Conservation (phyloP, 192 early-diverging fungal species). For the Rhizophagus sp. region DNA sequence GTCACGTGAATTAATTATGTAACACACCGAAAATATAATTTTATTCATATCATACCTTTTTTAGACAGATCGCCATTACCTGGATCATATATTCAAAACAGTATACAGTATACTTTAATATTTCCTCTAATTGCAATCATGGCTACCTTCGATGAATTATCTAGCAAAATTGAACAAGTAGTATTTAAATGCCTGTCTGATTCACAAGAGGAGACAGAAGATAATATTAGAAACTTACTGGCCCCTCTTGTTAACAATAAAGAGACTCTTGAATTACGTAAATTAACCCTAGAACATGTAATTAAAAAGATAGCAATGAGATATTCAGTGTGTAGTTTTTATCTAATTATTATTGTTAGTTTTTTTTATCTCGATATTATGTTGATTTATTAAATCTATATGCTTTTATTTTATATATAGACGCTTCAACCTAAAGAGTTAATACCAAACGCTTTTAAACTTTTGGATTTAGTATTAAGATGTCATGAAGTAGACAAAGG, state of each 20-base stretch:
- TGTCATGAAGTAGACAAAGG: background rate
- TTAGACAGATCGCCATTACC: no score
- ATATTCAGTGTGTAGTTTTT: background rate
- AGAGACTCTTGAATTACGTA: background rate
- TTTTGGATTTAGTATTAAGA: background rate
- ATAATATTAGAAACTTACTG: background rate
- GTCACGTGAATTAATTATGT: no score
- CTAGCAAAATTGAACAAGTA: background rate
- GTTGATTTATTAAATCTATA: background rate
- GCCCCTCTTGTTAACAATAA: background rate
- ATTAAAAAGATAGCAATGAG: background rate
- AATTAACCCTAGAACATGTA: background rate
- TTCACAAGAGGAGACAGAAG: background rate
- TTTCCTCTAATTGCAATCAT: background rate
- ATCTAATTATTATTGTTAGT: no score
- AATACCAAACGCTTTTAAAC: conserved; percentile 1
- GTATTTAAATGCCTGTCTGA: background rate
- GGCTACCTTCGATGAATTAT: background rate
- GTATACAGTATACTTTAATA: no score
- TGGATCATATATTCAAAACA: no score
- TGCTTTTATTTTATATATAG: background rate
- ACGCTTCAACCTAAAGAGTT: background rate
- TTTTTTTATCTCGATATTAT: background rate
- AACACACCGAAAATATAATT: no score
- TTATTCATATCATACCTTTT: no score